Evolutionary conservation across 306 rosid genomes (phyloP).

Genomic region (Dryas drummondii): DNA sequence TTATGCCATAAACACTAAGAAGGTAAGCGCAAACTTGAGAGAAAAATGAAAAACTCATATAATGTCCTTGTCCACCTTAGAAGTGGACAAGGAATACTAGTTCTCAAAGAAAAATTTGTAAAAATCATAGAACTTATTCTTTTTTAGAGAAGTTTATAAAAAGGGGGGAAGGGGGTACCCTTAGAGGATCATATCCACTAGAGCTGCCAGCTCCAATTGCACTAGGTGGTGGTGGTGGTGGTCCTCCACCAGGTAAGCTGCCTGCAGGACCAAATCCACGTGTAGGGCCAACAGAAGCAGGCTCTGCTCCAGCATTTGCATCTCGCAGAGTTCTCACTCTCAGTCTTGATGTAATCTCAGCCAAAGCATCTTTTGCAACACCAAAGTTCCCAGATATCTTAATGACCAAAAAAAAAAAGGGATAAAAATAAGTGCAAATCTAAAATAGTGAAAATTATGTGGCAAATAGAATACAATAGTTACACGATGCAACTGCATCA

Average conservation of each 20-base stretch:
- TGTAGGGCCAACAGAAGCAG: slow-evolving; percentile 22
- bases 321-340: slow-evolving; percentile 38
- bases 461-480: slow-evolving; percentile 1
- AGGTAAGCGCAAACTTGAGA: not conserved
- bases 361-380: slow-evolving; percentile 36
- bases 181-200: slow-evolving; percentile 30
- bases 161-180: slow-evolving; percentile 10
- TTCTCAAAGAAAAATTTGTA: too few species aligned
- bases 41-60: not conserved
- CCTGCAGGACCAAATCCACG: slow-evolving; percentile 20
- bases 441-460: not conserved
- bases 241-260: slow-evolving; percentile 20
- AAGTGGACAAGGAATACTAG: too few species aligned
- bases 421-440: not conserved
- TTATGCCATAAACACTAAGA: not conserved
- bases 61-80: not conserved
- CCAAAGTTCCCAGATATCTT: slow-evolving; percentile 34
- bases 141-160: not conserved
- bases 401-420: slow-evolving; percentile 12
- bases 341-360: slow-evolving; percentile 45
- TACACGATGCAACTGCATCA: slow-evolving; percentile 12
- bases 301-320: slow-evolving; percentile 33
- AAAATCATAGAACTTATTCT: not conserved
- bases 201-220: slow-evolving; percentile 30
- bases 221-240: slow-evolving; percentile 21